phyloP scores from a whole-genome alignment of 2,329 filamentous ascomycete species.

The Xylariales sp. region DNA sequence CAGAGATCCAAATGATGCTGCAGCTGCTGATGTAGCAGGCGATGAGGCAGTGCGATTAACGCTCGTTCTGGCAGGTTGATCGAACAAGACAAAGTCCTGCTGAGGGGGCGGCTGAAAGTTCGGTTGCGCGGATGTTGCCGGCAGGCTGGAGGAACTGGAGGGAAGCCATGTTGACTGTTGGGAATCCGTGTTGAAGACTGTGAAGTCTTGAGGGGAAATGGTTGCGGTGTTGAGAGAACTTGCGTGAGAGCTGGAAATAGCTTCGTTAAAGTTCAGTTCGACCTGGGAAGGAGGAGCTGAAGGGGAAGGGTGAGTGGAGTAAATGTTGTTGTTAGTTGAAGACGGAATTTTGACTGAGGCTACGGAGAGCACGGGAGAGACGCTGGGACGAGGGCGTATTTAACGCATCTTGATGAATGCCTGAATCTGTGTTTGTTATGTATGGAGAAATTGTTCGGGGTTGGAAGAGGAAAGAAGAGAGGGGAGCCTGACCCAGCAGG shows the following conservation, averaged over 20 bases:
- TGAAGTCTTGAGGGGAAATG: constrained; percentile 61
- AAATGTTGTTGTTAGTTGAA: constrained; percentile 30
- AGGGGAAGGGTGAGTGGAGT: constrained; percentile 42
- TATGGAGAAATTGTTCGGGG: constrained; percentile 16
- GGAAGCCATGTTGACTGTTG: constrained; percentile 73
- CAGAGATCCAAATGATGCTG: constrained; percentile 33
- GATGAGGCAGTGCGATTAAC: constrained; percentile 37
- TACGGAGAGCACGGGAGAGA: constrained; percentile 24
- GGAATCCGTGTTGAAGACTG: constrained; percentile 82
- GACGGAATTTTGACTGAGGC: constrained; percentile 51
- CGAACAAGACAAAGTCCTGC: constrained; percentile 79
- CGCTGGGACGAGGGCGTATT: constrained; percentile 37
- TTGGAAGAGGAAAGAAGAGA: constrained; percentile 21
- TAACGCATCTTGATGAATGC: constrained; percentile 55
- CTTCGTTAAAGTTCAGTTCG: constrained; percentile 65
- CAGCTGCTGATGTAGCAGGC: constrained; percentile 38
- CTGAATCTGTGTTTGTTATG: constrained; percentile 27
- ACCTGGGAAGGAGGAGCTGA: constrained; percentile 54
- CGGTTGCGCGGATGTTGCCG: constrained; percentile 58
- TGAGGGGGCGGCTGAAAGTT: constrained; percentile 47
- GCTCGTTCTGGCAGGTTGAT: constrained; percentile 43
- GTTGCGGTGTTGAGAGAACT: constrained; percentile 54
- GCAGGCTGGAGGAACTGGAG: constrained; percentile 60
- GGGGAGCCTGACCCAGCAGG: constrained; percentile 13
- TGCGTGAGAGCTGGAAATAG: constrained; percentile 52